These are phyloP conservation scores for Heterobasidion annosum DNA, from an alignment of 1,284 basidiomycete species.

Conservation along the genomic window DNA sequence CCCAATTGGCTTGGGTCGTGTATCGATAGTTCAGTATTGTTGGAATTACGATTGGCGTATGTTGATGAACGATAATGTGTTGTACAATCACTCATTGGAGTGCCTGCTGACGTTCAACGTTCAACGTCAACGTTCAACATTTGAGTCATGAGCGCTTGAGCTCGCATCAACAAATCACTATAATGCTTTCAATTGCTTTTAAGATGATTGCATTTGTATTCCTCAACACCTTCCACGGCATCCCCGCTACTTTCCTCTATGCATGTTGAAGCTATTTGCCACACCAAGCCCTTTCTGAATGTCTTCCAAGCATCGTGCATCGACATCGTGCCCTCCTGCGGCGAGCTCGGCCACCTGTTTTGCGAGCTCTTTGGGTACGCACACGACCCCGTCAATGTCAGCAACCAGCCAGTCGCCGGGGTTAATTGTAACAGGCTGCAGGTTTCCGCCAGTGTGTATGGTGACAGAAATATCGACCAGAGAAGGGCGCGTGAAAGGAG, in stretches of 20 bases:
- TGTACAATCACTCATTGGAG: neutral
- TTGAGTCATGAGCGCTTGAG: no score
- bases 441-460: conserved; percentile 31
- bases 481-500: conserved; percentile 79
- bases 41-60: conserved; percentile 23
- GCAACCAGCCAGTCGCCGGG: conserved; percentile 83
- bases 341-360: conserved; percentile 57
- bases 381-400: conserved; percentile 88
- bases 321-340: conserved; percentile 52
- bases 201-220: no score
- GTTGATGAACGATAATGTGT: conserved; percentile 1
- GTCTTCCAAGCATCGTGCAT: conserved; percentile 71
- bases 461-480: conserved; percentile 68
- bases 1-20: conserved; percentile 10
- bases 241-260: conserved; percentile 40
- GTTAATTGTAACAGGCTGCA: conserved; percentile 52
- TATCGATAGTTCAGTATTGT: conserved; percentile 13
- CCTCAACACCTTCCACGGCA: no score
- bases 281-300: conserved; percentile 70
- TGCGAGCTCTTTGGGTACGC: conserved; percentile 54
- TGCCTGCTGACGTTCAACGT: neutral
- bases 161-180: no score
- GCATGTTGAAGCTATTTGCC: conserved; percentile 68
- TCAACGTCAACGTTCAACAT: no score
- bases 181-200: no score